These are phyloP conservation scores for Lipomyces starkeyi DNA, from an alignment of 805 yeast species.

Conservation along the genomic window DNA sequence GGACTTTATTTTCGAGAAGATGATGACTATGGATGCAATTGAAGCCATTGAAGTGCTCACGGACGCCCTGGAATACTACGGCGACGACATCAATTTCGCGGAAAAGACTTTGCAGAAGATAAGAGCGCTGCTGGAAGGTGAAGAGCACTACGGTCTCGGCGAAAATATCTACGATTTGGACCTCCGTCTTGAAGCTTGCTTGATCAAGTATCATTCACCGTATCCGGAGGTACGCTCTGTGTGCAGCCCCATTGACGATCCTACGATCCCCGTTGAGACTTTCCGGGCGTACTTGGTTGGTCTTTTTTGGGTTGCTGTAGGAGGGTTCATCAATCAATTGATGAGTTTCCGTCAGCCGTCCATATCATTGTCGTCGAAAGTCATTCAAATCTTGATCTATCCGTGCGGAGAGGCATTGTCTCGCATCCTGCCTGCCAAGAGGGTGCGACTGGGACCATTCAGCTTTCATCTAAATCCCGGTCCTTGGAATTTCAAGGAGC, in stretches of 20 bases:
- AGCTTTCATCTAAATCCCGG: constrained; percentile 61
- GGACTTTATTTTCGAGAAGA: constrained; percentile 52
- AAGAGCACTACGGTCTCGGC: constrained; percentile 22
- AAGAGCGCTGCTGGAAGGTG: constrained; percentile 42
- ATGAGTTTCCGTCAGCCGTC: constrained; percentile 63
- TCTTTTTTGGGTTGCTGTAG: constrained; percentile 58
- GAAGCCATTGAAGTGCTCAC: constrained; percentile 50
- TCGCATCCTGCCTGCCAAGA: constrained; percentile 48
- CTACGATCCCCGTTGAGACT: constrained; percentile 54
- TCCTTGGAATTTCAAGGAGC: constrained; percentile 67
- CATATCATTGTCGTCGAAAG: constrained; percentile 57
- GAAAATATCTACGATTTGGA: constrained; percentile 41
- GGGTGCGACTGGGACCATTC: constrained; percentile 43
- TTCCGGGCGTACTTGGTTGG: constrained; percentile 60
- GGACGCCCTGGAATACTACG: constrained; percentile 50
- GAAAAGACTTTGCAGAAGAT: constrained; percentile 47
- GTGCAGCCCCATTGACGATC: constrained; percentile 50
- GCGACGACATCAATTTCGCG: constrained; percentile 55
- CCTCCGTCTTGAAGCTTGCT: constrained; percentile 52
- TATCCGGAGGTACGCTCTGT: constrained; percentile 60
- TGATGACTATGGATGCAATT: constrained; percentile 46
- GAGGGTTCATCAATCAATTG: constrained; percentile 62
- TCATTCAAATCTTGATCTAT: constrained; percentile 63
- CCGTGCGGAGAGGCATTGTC: constrained; percentile 60
- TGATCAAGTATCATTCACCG: constrained; percentile 55